Base-by-base conservation (phyloP, 225 moss, liverwort and hornwort genomes). In the Straminergon stramineum region DNA sequence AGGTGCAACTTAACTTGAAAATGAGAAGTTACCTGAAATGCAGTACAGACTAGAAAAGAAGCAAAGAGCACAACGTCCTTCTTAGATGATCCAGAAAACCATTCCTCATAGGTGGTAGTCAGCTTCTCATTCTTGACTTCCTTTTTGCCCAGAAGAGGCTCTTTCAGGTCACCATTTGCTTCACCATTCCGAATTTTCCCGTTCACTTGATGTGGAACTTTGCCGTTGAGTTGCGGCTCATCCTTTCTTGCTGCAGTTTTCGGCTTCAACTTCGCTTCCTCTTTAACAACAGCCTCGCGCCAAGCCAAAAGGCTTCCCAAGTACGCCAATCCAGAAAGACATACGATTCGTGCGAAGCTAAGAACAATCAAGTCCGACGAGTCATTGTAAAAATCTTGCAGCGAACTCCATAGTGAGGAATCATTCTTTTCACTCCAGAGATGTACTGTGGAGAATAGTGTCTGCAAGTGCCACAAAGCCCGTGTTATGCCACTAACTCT, bases 41-140 rank as follows among this genome's bases (percentile, higher is more conserved):
- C 94, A 65, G 99, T 99, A 85, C 97, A 96, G 67, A 95, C 48
- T 71, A 99, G 90, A 88, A 99, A 99, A 64, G 97, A 81, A 74
- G 90, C 79, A 89, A 99, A 99, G 15, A 99, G 95, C 55, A 97
- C 94, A 68, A 96, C 45, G 53, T 99, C 99, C 90, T 99, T 99
- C 91, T 91, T 93, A 12, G 98, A 96, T 31, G 98, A 97, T 62
- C 96, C 97, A 52, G 98, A 96, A 84, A 98, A 98, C 98, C 96
- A 98, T 84, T 96, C 96, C 69, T 96, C 95, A 83, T 95, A 94
- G 60, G 90, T 7, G 8, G 89, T 57, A 16, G 83, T 52, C 17
- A 75, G 77, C n/a, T 89, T 93, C n/a, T 88, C 90, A 89, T 64
- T 91, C 81, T 90, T 92, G 35, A 84, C 70, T 31, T 95, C 95